phyloP scores from a whole-genome alignment of 768 basidiomycete species.

The Kwoniella pini region DNA sequence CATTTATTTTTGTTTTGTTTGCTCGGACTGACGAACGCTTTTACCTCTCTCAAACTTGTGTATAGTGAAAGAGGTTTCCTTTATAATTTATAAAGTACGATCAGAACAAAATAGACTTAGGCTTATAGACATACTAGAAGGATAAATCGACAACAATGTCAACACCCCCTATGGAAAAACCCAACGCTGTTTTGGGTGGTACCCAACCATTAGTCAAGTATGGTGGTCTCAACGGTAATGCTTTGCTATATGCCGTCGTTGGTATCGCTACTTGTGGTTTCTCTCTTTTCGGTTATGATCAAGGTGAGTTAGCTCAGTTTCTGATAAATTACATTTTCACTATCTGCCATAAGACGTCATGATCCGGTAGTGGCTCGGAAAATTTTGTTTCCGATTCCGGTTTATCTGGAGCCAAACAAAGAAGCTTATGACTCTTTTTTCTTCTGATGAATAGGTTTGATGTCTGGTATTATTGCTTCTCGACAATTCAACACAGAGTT shows the following conservation, averaged over 20 bases:
- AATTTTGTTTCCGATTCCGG: neutral
- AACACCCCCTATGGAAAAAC: constrained; percentile 18
- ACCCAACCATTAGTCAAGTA: constrained; percentile 30
- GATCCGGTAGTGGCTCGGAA: too few species aligned
- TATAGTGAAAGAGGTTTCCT: neutral
- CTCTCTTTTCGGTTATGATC: constrained; percentile 52
- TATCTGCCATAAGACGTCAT: neutral
- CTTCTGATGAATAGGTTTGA: constrained; percentile 42
- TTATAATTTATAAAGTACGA: neutral
- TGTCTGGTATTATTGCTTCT: constrained; percentile 54
- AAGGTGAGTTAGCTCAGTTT: constrained; percentile 28
- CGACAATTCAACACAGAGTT: constrained; percentile 53
- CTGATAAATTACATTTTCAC: neutral
- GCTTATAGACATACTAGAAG: neutral
- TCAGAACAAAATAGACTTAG: neutral
- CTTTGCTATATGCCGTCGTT: constrained; percentile 43
- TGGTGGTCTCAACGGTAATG: constrained; percentile 45
- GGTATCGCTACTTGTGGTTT: constrained; percentile 47
- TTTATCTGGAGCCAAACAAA: neutral
- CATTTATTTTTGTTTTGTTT: neutral
- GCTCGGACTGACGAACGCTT: neutral
- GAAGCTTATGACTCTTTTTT: constrained; percentile 18
- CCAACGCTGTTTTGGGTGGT: constrained; percentile 6
- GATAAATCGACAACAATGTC: constrained; percentile 10
- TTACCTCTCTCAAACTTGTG: neutral